These are phyloP conservation scores for Sphagnum magellanicum DNA, from an alignment of 228 moss, liverwort and hornwort species.

Conservation along the genomic window DNA sequence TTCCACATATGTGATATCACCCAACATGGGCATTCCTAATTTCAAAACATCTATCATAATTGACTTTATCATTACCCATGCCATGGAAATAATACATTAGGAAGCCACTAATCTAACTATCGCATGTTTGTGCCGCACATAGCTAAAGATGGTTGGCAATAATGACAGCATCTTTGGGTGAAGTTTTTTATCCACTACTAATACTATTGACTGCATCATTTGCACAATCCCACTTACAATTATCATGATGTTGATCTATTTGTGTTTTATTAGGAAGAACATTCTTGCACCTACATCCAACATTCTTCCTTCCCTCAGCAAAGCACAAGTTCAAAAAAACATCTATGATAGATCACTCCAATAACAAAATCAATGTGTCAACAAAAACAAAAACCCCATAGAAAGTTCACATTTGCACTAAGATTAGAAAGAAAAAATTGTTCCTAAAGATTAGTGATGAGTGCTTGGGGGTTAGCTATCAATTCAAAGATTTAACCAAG, in stretches of 20 bases:
- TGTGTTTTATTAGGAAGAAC: no score
- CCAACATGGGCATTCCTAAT: slow-evolving; percentile 82
- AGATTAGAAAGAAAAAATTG: no score
- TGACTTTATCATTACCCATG: slow-evolving; percentile 62
- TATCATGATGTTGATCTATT: no score
- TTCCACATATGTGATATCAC: slow-evolving; percentile 62
- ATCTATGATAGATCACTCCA: no score
- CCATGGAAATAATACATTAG: slow-evolving; percentile 83
- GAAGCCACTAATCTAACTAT: slow-evolving; percentile 64
- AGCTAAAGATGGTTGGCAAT: slow-evolving; percentile 70
- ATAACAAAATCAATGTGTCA: no score
- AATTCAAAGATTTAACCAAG: slow-evolving; percentile 43
- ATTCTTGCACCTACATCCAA: no score
- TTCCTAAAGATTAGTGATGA: slow-evolving; percentile 84
- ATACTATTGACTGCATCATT: slow-evolving; percentile 74
- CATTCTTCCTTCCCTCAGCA: no score
- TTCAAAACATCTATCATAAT: slow-evolving; percentile 75
- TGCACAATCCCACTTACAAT: slow-evolving; percentile 26
- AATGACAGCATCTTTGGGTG: slow-evolving; percentile 49
- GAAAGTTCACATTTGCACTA: no score
- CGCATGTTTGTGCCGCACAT: slow-evolving; percentile 71
- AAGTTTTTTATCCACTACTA: slow-evolving; percentile 50
- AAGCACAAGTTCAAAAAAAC: no score
- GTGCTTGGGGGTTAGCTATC: slow-evolving; percentile 63
- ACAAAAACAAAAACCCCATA: no score